Evolutionary conservation across 2,329 filamentous ascomycete species (phyloP).

Genomic region (Mollisiaceae sp.): DNA sequence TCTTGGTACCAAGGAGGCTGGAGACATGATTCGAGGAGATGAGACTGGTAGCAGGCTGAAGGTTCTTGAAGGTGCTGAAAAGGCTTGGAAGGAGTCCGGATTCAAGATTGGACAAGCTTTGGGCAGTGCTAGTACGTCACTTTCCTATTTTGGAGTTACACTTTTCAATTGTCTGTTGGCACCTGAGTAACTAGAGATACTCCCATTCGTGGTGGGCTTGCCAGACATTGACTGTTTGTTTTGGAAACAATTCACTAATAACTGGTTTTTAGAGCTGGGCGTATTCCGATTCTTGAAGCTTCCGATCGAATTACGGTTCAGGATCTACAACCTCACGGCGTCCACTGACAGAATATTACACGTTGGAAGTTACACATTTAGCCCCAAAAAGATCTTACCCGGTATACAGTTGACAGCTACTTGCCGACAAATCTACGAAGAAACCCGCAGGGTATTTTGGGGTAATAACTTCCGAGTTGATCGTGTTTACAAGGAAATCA

Average conservation of each 20-base stretch:
- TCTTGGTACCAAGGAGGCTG: slow-evolving; percentile 6
- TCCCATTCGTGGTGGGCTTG: too few relatives aligned
- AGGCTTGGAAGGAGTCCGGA: slow-evolving; percentile 1
- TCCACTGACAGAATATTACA: background rate
- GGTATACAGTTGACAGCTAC: slow-evolving; percentile 15
- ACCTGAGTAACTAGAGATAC: too few relatives aligned
- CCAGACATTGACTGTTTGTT: background rate
- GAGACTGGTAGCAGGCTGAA: background rate
- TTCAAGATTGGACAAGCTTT: slow-evolving; percentile 10
- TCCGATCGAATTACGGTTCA: slow-evolving; percentile 1
- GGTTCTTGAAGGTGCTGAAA: background rate
- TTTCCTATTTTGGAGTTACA: background rate
- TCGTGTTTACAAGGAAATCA: background rate
- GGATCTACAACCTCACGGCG: slow-evolving; percentile 5
- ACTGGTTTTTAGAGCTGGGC: background rate
- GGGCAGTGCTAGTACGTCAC: slow-evolving; percentile 11
- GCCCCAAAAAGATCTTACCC: background rate
- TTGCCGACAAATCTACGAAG: slow-evolving; percentile 16
- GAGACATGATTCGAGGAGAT: slow-evolving; percentile 4
- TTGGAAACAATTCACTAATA: background rate
- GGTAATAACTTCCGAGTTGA: background rate
- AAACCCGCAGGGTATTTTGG: slow-evolving; percentile 7
- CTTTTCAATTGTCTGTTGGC: too few relatives aligned
- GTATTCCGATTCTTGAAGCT: slow-evolving; percentile 16
- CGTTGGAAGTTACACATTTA: background rate